Percentiles rank a stretch among this genome's conserved stretches.
phyloP scores from a whole-genome alignment of 345 rosid genomes.

The Turritis glabra region DNA sequence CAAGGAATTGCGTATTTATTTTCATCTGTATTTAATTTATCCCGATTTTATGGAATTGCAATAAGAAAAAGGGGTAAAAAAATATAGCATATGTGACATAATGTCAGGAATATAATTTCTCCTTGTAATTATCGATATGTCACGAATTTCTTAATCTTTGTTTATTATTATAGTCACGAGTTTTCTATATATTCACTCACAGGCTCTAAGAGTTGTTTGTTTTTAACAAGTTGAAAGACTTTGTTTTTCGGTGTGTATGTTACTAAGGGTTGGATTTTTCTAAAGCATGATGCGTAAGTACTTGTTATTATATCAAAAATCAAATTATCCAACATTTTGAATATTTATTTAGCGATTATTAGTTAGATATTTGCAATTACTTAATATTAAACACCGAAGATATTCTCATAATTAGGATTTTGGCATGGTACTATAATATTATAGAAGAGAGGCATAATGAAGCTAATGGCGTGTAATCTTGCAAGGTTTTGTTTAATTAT shows the following conservation, averaged over 20 bases:
- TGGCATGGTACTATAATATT: conserved; percentile 3
- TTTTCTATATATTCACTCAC: conserved; percentile 8
- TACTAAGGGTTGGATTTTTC: no score
- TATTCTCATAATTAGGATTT: background rate
- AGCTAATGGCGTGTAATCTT: background rate
- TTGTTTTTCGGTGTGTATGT: background rate
- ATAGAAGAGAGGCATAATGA: background rate
- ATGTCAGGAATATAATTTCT: background rate
- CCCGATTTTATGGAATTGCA: background rate
- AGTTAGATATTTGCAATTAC: background rate
- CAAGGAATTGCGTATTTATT: background rate
- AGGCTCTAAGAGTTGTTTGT: background rate
- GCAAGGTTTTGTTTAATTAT: background rate
- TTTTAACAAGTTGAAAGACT: background rate
- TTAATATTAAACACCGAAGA: background rate
- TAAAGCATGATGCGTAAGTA: background rate
- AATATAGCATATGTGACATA: background rate
- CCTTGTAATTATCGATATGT: background rate
- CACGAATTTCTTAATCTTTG: background rate
- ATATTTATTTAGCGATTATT: background rate
- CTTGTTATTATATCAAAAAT: no score
- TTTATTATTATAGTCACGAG: conserved; percentile 13
- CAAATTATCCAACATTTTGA: background rate
- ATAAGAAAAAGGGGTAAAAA: background rate
- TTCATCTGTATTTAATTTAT: background rate